Conservation (phyloP, 768 basidiomycete species). For the Chalciporus sphaerocephalus region DNA sequence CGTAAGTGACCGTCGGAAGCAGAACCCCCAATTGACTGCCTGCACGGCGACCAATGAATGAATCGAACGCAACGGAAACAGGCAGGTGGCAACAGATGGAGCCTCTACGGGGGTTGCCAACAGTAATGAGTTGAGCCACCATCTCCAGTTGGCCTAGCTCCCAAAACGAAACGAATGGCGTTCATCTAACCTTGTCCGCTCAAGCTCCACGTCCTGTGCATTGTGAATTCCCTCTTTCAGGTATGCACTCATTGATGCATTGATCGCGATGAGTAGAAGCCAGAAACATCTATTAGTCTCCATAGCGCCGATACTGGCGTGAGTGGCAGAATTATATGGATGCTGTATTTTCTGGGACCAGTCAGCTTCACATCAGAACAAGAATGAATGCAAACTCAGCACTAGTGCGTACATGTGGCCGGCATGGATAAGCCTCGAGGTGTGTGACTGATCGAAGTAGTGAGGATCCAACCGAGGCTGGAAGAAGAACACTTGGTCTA, state of each 20-base stretch:
- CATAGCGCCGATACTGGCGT: slow-evolving; percentile 20
- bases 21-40: slow-evolving; percentile 23
- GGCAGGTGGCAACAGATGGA: slow-evolving; percentile 12
- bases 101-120: slow-evolving; percentile 14
- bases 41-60: slow-evolving; percentile 21
- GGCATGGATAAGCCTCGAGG: slow-evolving; percentile 34
- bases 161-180: slow-evolving; percentile 18
- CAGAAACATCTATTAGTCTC: slow-evolving; percentile 8
- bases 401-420: slow-evolving; percentile 28
- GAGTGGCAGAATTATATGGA: slow-evolving; percentile 23
- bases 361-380: slow-evolving; percentile 21
- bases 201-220: slow-evolving; percentile 31
- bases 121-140: slow-evolving; percentile 13
- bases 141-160: slow-evolving; percentile 6
- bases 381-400: slow-evolving; percentile 32
- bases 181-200: slow-evolving; percentile 19
- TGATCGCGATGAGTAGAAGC: slow-evolving; percentile 14
- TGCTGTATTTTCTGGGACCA: slow-evolving; percentile 14
- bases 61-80: slow-evolving; percentile 14
- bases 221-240: slow-evolving; percentile 18
- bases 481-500: slow-evolving; percentile 8
- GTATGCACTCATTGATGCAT: slow-evolving; percentile 17
- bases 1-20: slow-evolving; percentile 29
- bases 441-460: slow-evolving; percentile 31
- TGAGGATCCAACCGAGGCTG: slow-evolving; percentile 29